Conservation (phyloP, 305 asterid species). For the Fraxinus ornus region DNA sequence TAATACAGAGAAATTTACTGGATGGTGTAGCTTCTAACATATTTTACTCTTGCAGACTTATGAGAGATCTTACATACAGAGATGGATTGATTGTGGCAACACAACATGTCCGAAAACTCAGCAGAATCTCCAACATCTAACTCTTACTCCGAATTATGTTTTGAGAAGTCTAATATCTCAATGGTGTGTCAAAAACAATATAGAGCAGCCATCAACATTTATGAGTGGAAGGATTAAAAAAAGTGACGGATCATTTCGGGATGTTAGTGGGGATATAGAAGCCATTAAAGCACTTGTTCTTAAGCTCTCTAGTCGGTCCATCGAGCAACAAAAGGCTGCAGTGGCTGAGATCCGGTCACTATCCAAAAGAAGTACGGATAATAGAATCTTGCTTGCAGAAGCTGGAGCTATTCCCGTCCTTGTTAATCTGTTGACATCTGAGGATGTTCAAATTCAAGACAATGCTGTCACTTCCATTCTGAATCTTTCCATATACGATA, state of each 20-base stretch:
- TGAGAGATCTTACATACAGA: conserved; percentile 87
- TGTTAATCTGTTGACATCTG: conserved; percentile 62
- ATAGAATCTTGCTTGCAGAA: conserved; percentile 78
- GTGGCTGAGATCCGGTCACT: conserved; percentile 74
- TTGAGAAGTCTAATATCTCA: conserved; percentile 71
- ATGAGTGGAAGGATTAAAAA: conserved; percentile 64
- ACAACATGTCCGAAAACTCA: conserved; percentile 96
- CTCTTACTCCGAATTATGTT: conserved; percentile 79
- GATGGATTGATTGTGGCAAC: conserved; percentile 94
- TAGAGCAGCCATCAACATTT: conserved; percentile 56
- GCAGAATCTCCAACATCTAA: conserved; percentile 72
- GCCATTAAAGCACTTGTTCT: conserved; percentile 63
- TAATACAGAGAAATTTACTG: not conserved
- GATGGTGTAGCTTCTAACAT: conserved; percentile 1
- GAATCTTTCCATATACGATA: conserved; percentile 76
- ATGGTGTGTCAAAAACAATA: conserved; percentile 69
- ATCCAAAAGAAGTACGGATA: conserved; percentile 88
- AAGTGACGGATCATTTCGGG: conserved; percentile 80
- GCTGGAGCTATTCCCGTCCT: conserved; percentile 87
- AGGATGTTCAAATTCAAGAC: conserved; percentile 65
- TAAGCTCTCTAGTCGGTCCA: conserved; percentile 61
- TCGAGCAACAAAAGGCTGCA: conserved; percentile 61
- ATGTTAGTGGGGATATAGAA: conserved; percentile 63
- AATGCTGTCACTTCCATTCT: conserved; percentile 82
- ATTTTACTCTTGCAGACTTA: conserved; percentile 60